Evolutionary conservation across 306 rosid species (phyloP).

Genomic region (Quercus alba): DNA sequence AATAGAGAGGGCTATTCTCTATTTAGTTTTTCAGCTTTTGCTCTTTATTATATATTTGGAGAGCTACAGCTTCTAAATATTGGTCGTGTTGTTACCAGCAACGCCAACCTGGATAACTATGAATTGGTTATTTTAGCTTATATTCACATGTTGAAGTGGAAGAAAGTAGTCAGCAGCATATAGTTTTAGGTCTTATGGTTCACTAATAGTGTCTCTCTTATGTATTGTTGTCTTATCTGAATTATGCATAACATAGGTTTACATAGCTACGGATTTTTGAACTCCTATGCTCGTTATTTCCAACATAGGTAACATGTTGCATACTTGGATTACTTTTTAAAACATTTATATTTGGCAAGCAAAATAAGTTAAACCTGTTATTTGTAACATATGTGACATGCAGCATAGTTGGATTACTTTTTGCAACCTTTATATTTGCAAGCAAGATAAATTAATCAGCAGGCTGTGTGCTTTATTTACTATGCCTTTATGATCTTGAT

Average conservation of each 20-base stretch:
- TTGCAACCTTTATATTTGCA: not conserved
- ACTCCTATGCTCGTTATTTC: not conserved
- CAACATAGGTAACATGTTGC: not conserved
- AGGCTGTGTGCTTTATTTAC: constrained; percentile 9
- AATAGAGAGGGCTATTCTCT: not conserved
- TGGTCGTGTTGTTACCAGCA: not conserved
- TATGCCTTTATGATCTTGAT: not conserved
- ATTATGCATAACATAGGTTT: not conserved
- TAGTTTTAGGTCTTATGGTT: too few relatives aligned
- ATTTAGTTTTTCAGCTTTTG: not conserved
- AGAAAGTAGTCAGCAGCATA: too few relatives aligned
- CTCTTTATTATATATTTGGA: too few relatives aligned
- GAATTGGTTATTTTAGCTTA: too few relatives aligned
- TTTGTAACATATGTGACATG: not conserved
- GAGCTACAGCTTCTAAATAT: not conserved
- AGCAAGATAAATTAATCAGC: not conserved
- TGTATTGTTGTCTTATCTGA: not conserved
- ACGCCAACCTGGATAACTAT: not conserved
- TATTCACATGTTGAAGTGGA: too few relatives aligned
- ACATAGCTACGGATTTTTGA: not conserved
- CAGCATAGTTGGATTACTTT: not conserved
- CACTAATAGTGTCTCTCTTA: too few relatives aligned
- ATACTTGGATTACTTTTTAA: not conserved
- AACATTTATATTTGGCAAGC: not conserved
- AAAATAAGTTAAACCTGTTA: not conserved